Base-by-base conservation (phyloP, 1,284 basidiomycete genomes). In the Stereum hirsutum region DNA sequence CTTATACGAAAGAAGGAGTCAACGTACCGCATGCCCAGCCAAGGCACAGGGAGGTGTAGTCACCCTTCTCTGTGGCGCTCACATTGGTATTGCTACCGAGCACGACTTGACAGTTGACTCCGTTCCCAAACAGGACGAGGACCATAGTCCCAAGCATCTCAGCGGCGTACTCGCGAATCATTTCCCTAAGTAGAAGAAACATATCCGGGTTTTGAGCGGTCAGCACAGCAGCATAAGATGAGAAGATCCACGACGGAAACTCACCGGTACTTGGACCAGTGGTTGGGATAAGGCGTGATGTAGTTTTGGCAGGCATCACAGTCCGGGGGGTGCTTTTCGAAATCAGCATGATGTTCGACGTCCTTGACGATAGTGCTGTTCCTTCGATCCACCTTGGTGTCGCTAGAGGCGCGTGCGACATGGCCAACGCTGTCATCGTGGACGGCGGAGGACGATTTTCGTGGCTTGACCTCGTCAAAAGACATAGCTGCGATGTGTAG, bases 121-220 rank as follows among this genome's bases (percentile, higher is more conserved):
- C 82, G 42, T 58, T 64, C 19, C 84, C 84, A 45, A 86, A 77
- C 42, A 84, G 70, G 43, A 83, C 66, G 10, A 87, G 63, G 28
- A 84, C 65, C 65, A 77, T 75, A 23, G 77, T 75, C 30, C 80
- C 81, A 36, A 84, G 56, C 52, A 84, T 82, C 57, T 87, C 83
- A 4, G 81, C 84, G 31, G 68, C 68, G 15, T 79, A 73, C 57
- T 85, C 81, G 46, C 77, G 68, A 35, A 84, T 54, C 19, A 45
- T 58, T 60, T 65, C 57, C 15, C 69, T 72, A n/a, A n/a, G n/a
- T n/a, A n/a, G n/a, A n/a, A n/a, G n/a, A n/a, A n/a, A n/a, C n/a
- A n/a, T n/a, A n/a, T n/a, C n/a, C n/a, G n/a, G n/a, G n/a, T n/a
- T n/a, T n/a, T 44, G 10, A 28, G 11, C 26, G 34, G 24, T 20